These are phyloP conservation scores for Echium plantagineum DNA, from an alignment of 257 asterid species.

Conservation along the genomic window DNA sequence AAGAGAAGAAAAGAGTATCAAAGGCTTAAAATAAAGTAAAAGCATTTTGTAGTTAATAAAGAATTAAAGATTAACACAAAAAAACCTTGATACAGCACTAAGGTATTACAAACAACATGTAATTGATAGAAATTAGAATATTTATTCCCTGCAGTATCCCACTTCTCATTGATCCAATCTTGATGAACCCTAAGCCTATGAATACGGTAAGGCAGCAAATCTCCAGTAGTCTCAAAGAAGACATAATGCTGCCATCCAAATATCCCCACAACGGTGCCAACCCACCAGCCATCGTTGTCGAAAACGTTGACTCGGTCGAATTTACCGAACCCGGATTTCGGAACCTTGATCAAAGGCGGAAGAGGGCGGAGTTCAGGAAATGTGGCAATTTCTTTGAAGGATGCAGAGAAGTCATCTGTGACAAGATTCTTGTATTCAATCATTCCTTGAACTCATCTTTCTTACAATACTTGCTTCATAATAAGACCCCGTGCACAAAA, in stretches of 20 bases:
- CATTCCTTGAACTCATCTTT: neutral
- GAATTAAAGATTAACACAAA: no score
- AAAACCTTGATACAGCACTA: no score
- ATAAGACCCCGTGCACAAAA: constrained; percentile 18
- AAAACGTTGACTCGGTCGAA: constrained; percentile 16
- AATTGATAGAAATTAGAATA: no score
- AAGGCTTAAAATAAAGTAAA: no score
- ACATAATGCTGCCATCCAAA: constrained; percentile 3
- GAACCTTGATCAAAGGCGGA: constrained; percentile 12
- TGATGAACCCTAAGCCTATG: constrained; percentile 22
- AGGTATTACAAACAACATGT: no score
- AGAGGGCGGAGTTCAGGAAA: constrained; percentile 15
- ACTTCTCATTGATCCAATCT: constrained; percentile 19
- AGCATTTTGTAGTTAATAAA: no score
- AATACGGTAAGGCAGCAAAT: constrained; percentile 14
- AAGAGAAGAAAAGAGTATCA: no score
- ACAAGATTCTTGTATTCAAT: constrained; percentile 10
- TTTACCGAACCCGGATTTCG: neutral
- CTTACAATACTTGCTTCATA: constrained; percentile 12
- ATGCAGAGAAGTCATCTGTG: constrained; percentile 16
- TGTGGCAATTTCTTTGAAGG: constrained; percentile 18
- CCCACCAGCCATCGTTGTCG: constrained; percentile 29
- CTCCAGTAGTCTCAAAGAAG: constrained; percentile 16
- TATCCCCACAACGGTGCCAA: constrained; percentile 12
- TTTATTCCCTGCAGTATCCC: constrained; percentile 15